These are phyloP conservation scores for Micromonas commoda DNA, from an alignment of 139 green algal genomes.

Conservation along the genomic window DNA sequence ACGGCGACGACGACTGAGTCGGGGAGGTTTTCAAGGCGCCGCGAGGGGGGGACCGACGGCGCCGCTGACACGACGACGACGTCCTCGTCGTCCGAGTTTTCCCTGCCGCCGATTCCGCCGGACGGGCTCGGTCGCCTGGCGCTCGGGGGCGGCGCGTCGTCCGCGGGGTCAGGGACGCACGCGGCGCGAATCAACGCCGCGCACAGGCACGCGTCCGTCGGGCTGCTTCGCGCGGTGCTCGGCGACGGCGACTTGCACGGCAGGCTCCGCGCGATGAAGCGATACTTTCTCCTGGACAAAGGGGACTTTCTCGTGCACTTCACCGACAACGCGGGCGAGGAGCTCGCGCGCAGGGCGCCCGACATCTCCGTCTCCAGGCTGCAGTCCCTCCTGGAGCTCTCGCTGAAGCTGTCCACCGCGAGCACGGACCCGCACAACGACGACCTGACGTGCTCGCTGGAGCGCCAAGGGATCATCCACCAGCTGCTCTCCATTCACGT, in stretches of 20 bases:
- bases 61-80: background rate
- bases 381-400: conserved; percentile 74
- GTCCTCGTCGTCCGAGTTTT: background rate
- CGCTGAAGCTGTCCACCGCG: conserved; percentile 49
- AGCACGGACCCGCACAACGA: conserved; percentile 55
- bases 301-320: conserved; percentile 77
- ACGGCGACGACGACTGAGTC: background rate
- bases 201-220: conserved; percentile 24
- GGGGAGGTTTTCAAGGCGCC: background rate
- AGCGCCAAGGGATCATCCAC: conserved; percentile 26
- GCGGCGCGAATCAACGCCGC: conserved; percentile 41
- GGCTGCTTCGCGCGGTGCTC: conserved; percentile 12
- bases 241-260: background rate
- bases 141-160: conserved; percentile 35
- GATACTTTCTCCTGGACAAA: conserved; percentile 84
- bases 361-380: conserved; percentile 61
- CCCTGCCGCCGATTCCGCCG: background rate
- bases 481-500: conserved; percentile 2
- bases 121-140: background rate
- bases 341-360: conserved; percentile 53
- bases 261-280: conserved; percentile 69
- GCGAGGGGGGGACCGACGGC: background rate
- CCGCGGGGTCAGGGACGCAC: no score
- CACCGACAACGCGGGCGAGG: conserved; percentile 65
- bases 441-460: conserved; percentile 55